A percentile compares a stretch with the other conserved stretches of the same genome.
phyloP scores from a whole-genome alignment of 495 filamentous ascomycete genomes.

The Alectoria sarmentosa region DNA sequence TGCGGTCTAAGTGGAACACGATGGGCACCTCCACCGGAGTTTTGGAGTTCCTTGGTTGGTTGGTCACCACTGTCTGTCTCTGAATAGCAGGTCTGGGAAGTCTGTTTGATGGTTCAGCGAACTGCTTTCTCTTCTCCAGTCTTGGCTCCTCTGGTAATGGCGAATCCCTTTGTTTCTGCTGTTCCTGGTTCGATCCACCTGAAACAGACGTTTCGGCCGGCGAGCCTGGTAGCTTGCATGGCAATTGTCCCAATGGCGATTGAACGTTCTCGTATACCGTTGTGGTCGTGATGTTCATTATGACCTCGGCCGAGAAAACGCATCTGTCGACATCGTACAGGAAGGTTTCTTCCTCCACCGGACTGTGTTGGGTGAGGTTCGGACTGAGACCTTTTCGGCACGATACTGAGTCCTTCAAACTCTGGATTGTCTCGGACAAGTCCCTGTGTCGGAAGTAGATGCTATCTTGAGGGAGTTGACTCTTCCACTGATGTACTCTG shows the following conservation, averaged over 20 bases:
- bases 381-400: slow-evolving; percentile 14
- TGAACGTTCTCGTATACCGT: slow-evolving; percentile 11
- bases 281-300: slow-evolving; percentile 13
- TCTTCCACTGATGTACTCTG: slow-evolving; percentile 24
- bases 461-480: slow-evolving; percentile 14
- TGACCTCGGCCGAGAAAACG: slow-evolving; percentile 17
- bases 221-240: background rate
- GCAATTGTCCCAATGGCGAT: background rate
- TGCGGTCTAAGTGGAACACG: slow-evolving; percentile 9
- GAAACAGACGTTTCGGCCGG: background rate
- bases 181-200: background rate
- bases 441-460: slow-evolving; percentile 10
- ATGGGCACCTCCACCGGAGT: slow-evolving; percentile 6
- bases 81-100: background rate
- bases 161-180: too few relatives aligned
- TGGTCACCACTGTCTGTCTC: background rate
- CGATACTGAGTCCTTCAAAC: slow-evolving; percentile 14
- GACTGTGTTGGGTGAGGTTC: slow-evolving; percentile 2
- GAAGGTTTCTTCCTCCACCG: slow-evolving; percentile 16
- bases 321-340: slow-evolving; percentile 21
- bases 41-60: background rate
- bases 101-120: background rate
- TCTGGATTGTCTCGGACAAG: slow-evolving; percentile 13
- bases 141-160: background rate
- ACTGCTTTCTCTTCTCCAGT: background rate